phyloP scores from a whole-genome alignment of 2,329 filamentous ascomycete genomes.

The Ilyonectria robusta region DNA sequence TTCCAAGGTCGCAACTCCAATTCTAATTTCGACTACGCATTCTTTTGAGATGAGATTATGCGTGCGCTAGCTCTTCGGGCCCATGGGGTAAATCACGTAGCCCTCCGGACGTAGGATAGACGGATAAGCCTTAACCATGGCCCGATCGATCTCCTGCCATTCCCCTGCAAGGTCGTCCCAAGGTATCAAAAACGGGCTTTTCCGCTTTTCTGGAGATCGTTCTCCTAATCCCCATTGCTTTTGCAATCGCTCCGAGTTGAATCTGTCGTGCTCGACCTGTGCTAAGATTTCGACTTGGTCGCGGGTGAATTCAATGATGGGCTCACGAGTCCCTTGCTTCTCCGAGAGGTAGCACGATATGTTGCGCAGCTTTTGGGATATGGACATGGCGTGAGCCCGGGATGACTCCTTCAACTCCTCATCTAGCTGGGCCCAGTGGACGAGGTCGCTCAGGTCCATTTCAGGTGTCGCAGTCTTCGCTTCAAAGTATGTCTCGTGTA shows the following conservation, averaged over 20 bases:
- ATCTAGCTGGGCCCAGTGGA: background rate
- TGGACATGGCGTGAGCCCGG: conserved; percentile 1
- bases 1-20: no score
- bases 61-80: background rate
- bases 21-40: no score
- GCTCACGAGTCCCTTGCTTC: conserved; percentile 3
- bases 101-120: background rate
- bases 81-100: conserved; percentile 5
- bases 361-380: conserved; percentile 2
- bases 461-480: background rate
- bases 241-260: conserved; percentile 5
- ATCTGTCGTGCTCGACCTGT: conserved; percentile 4
- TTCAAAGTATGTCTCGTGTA: conserved; percentile 5
- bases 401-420: conserved; percentile 7
- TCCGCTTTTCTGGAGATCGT: background rate
- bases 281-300: conserved; percentile 2
- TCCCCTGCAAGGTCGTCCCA: background rate
- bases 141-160: conserved; percentile 7
- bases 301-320: background rate
- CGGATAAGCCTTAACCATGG: conserved; percentile 4
- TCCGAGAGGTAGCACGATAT: conserved; percentile 7
- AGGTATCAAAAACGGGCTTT: conserved; percentile 8
- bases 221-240: conserved; percentile 1
- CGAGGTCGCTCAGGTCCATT: background rate
- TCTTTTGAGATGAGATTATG: no score